Conservation (phyloP, 1,284 basidiomycete species). For the Sanghuangporus weigelae region DNA sequence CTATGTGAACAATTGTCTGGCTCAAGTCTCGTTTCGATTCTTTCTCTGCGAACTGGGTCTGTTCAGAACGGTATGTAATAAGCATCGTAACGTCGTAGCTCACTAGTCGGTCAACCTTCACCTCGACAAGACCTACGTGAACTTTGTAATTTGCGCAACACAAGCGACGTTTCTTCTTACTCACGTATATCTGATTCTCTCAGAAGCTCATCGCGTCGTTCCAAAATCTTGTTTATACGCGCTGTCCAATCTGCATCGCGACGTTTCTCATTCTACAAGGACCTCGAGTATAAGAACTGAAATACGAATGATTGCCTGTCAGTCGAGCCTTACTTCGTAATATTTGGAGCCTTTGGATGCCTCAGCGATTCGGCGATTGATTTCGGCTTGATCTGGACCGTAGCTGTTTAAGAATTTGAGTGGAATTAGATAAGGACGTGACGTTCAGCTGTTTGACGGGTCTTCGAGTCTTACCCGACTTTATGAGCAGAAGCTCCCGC, state of each 20-base stretch:
- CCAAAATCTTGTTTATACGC: constrained; percentile 60
- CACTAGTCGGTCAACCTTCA: constrained; percentile 46
- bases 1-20: constrained; percentile 83
- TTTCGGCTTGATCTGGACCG: constrained; percentile 71
- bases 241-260: constrained; percentile 77
- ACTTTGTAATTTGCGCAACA: background rate
- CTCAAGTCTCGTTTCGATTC: constrained; percentile 76
- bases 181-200: constrained; percentile 55
- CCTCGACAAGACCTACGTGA: constrained; percentile 44
- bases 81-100: constrained; percentile 18
- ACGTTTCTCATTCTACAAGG: constrained; percentile 67
- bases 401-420: constrained; percentile 37
- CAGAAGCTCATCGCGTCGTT: constrained; percentile 54
- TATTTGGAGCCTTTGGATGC: constrained; percentile 81
- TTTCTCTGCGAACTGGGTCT: constrained; percentile 61
- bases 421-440: background rate
- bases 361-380: constrained; percentile 75
- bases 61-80: background rate
- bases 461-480: constrained; percentile 51
- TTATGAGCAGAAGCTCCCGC: constrained; percentile 74
- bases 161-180: constrained; percentile 23
- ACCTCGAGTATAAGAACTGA: background rate
- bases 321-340: constrained; percentile 54
- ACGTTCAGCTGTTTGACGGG: background rate
- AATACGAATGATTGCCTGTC: background rate